phyloP scores from a whole-genome alignment of 2,329 filamentous ascomycete genomes.

The Alternaria rosae region DNA sequence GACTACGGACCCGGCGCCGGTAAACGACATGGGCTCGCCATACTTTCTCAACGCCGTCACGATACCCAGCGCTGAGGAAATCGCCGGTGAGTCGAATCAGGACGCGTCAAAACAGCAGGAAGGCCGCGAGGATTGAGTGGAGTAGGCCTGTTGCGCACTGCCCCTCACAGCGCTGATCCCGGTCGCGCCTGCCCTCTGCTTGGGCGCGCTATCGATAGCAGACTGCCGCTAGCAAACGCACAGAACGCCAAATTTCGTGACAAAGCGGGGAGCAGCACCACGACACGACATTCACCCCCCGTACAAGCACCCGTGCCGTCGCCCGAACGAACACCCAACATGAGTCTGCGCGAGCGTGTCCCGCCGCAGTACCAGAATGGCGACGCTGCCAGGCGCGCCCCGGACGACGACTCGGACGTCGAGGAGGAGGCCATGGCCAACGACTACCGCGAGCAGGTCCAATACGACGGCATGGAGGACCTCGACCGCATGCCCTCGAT shows the following conservation, averaged over 20 bases:
- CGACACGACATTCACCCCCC: constrained; percentile 17
- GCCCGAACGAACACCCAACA: constrained; percentile 15
- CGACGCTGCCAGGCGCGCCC: constrained; percentile 44
- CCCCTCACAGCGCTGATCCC: background rate
- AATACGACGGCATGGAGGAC: constrained; percentile 87
- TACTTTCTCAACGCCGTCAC: constrained; percentile 3
- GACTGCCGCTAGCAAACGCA: constrained; percentile 23
- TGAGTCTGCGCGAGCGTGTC: constrained; percentile 31
- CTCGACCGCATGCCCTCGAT: constrained; percentile 71
- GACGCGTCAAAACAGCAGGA: background rate
- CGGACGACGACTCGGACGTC: constrained; percentile 86
- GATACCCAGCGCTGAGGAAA: background rate
- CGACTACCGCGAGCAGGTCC: constrained; percentile 93
- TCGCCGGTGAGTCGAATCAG: constrained; percentile 1
- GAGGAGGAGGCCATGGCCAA: constrained; percentile 96
- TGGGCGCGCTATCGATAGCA: constrained; percentile 26
- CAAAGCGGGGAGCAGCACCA: constrained; percentile 22
- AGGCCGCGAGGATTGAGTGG: constrained; percentile 5
- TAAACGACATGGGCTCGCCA: constrained; percentile 13
- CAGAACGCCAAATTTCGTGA: constrained; percentile 25
- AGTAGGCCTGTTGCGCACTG: constrained; percentile 1
- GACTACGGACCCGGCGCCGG: constrained; percentile 12
- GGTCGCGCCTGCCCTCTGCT: constrained; percentile 1
- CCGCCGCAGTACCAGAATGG: constrained; percentile 51
- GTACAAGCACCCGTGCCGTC: constrained; percentile 10